A percentile compares a stretch with the other conserved stretches of the same genome.
Conservation (phyloP, 805 yeast species). For the Torulaspora delbrueckii region DNA sequence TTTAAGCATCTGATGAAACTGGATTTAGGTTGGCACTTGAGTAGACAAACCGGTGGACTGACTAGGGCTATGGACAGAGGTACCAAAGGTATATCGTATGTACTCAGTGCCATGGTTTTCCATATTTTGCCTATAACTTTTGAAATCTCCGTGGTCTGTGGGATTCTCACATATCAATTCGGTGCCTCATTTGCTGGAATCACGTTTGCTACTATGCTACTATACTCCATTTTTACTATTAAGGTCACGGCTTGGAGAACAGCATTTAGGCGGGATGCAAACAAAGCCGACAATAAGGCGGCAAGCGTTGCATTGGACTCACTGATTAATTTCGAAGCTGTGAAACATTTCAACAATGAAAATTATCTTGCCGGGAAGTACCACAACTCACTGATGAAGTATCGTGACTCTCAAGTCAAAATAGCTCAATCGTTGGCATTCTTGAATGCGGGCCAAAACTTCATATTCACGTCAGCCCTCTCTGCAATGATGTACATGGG, state of each 20-base stretch:
- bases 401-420: slow-evolving; percentile 64
- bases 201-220: slow-evolving; percentile 81
- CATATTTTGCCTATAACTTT: slow-evolving; percentile 90
- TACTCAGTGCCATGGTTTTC: slow-evolving; percentile 93
- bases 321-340: slow-evolving; percentile 88
- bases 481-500: slow-evolving; percentile 99
- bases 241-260: slow-evolving; percentile 96
- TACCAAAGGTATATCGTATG: slow-evolving; percentile 93
- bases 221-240: slow-evolving; percentile 83
- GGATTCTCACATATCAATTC: slow-evolving; percentile 87
- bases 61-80: slow-evolving; percentile 97
- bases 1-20: slow-evolving; percentile 76
- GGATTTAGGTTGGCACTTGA: slow-evolving; percentile 84
- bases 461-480: slow-evolving; percentile 79
- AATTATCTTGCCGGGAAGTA: slow-evolving; percentile 71
- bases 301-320: slow-evolving; percentile 93
- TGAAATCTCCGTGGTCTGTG: slow-evolving; percentile 90
- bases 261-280: slow-evolving; percentile 80
- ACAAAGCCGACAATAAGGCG: slow-evolving; percentile 91
- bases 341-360: slow-evolving; percentile 92
- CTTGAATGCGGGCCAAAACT: slow-evolving; percentile 72
- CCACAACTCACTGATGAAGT: slow-evolving; percentile 63
- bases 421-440: slow-evolving; percentile 82
- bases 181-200: slow-evolving; percentile 87
- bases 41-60: slow-evolving; percentile 92